phyloP scores from a whole-genome alignment of 169 alveolate genomes.

The Cryptosporidium muris region DNA sequence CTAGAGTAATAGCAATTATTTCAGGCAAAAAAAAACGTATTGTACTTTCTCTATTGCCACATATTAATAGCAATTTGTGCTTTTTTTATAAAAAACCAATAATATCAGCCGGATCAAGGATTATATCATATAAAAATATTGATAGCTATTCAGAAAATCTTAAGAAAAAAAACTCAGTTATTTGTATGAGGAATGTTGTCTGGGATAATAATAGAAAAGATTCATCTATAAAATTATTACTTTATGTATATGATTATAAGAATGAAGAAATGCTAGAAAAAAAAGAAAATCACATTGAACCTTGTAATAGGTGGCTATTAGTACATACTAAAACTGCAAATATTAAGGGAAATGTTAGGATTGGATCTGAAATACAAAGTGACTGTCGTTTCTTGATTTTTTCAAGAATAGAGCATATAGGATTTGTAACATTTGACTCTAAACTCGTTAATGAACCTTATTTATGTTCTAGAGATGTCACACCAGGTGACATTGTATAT shows the following conservation, averaged over 20 bases:
- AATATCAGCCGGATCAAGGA: constrained; percentile 1
- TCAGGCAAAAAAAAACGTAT: constrained; percentile 33
- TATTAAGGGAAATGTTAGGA: constrained; percentile 20
- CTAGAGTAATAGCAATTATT: constrained; percentile 42
- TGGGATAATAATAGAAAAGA: background rate
- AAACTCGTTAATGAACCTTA: constrained; percentile 32
- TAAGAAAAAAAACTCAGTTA: background rate
- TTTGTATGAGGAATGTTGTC: constrained; percentile 4
- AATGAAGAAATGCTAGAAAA: too few species aligned
- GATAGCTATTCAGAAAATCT: background rate
- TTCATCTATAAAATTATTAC: background rate
- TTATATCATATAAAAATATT: background rate
- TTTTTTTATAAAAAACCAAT: background rate
- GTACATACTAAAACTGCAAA: constrained; percentile 3
- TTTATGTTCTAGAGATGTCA: constrained; percentile 11
- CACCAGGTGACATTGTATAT: constrained; percentile 39
- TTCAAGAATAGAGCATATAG: constrained; percentile 38
- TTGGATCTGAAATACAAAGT: background rate
- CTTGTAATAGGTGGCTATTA: constrained; percentile 12
- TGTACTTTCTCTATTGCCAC: constrained; percentile 36
- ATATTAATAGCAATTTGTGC: background rate
- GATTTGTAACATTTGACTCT: constrained; percentile 38
- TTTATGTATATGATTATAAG: too few species aligned
- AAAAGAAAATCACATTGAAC: background rate
- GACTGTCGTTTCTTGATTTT: constrained; percentile 25